Percentiles rank a stretch among this genome's conserved stretches.
These are phyloP conservation scores for Cercospora berteroae DNA, from an alignment of 2,329 filamentous ascomycete genomes.

Conservation along the genomic window DNA sequence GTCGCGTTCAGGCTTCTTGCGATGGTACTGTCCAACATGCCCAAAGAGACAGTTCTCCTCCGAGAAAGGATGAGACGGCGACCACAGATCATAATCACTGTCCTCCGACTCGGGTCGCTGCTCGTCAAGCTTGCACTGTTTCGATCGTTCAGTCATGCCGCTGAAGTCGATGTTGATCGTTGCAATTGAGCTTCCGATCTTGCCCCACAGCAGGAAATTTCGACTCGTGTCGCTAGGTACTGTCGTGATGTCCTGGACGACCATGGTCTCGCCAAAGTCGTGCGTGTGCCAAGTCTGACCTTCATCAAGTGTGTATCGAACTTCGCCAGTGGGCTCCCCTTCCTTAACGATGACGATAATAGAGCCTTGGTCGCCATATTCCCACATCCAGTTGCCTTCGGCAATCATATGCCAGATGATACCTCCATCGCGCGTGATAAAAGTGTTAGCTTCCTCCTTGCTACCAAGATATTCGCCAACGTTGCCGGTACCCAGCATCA, in stretches of 20 bases:
- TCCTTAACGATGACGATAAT: constrained; percentile 84
- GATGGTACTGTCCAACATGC: constrained; percentile 82
- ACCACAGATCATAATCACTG: constrained; percentile 82
- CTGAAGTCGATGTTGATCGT: constrained; percentile 88
- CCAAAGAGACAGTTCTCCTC: constrained; percentile 86
- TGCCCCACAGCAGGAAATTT: constrained; percentile 89
- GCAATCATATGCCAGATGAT: constrained; percentile 81
- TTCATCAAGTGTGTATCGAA: constrained; percentile 78
- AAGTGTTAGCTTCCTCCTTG: constrained; percentile 77
- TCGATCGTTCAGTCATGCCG: constrained; percentile 65
- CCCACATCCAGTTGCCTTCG: constrained; percentile 88
- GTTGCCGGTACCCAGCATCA: constrained; percentile 90
- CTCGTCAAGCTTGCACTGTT: constrained; percentile 67
- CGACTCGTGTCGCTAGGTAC: constrained; percentile 83
- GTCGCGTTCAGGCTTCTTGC: constrained; percentile 74
- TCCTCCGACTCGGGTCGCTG: constrained; percentile 54
- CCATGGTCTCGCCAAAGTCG: constrained; percentile 69
- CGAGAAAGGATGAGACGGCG: constrained; percentile 76
- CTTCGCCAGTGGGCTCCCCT: constrained; percentile 61
- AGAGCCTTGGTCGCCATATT: constrained; percentile 92
- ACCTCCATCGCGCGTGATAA: constrained; percentile 88
- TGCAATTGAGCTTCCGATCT: constrained; percentile 58
- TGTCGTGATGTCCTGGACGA: constrained; percentile 78
- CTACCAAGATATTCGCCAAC: constrained; percentile 70
- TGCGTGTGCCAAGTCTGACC: constrained; percentile 76